Percentiles rank a stretch among this genome's conserved stretches.
Conservation (phyloP, 257 asterid genomes). For the Scutellaria baicalensis region DNA sequence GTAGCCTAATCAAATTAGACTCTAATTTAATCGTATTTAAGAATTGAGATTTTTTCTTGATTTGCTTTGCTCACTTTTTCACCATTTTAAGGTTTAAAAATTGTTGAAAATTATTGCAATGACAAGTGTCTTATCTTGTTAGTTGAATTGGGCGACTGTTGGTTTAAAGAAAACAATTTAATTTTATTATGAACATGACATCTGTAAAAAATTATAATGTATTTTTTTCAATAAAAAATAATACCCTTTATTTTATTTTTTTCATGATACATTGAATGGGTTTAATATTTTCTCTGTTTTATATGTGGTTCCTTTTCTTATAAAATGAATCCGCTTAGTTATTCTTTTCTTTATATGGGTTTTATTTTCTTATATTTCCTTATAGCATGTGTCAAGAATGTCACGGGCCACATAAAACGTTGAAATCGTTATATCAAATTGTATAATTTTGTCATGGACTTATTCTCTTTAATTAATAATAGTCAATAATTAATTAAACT, state of each 20-base stretch:
- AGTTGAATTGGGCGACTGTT: slow-evolving; percentile 18
- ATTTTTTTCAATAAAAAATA: not conserved
- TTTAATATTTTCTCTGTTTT: not conserved
- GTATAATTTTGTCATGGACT: no score
- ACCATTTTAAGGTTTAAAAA: slow-evolving; percentile 11
- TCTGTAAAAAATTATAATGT: not conserved
- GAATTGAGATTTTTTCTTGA: slow-evolving; percentile 15
- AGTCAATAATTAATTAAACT: no score
- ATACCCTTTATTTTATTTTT: not conserved
- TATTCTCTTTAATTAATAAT: no score
- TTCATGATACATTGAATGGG: not conserved
- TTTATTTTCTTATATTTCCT: not conserved
- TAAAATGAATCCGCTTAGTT: not conserved
- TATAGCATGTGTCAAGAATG: no score
- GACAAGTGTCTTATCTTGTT: slow-evolving; percentile 26
- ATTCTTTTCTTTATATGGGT: not conserved
- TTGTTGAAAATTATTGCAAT: not conserved
- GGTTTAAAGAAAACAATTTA: slow-evolving; percentile 23
- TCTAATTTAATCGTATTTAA: slow-evolving; percentile 10
- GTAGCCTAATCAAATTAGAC: not conserved
- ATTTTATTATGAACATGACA: slow-evolving; percentile 5
- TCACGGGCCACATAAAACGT: no score
- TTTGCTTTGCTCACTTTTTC: slow-evolving; percentile 24
- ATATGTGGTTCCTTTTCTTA: not conserved
- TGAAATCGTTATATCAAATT: no score